phyloP scores from a whole-genome alignment of 2,329 filamentous ascomycete species.

The Aspergillus sp. region DNA sequence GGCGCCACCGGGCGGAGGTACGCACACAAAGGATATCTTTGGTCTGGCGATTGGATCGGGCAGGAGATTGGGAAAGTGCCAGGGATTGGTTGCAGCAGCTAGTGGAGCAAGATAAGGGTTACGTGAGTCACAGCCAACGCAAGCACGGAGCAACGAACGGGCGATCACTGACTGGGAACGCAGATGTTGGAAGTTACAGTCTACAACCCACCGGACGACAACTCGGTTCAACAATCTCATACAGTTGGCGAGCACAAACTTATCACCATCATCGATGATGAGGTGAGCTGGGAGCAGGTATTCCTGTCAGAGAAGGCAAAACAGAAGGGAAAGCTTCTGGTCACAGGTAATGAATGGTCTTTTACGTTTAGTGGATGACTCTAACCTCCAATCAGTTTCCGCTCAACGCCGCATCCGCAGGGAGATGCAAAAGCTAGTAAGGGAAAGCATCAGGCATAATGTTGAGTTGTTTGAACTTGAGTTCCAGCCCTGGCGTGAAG shows the following conservation, averaged over 20 bases:
- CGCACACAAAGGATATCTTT: constrained; percentile 32
- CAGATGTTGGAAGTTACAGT: constrained; percentile 15
- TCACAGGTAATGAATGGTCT: constrained; percentile 5
- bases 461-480: constrained; percentile 13
- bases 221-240: constrained; percentile 1
- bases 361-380: not conserved
- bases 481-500: constrained; percentile 12
- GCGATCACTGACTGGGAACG: not conserved
- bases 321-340: constrained; percentile 13
- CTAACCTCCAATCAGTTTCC: constrained; percentile 10
- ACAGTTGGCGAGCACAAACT: constrained; percentile 9
- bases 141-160: too few species aligned
- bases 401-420: constrained; percentile 6
- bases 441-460: not conserved
- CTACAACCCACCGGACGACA: not conserved
- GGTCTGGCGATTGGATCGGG: constrained; percentile 33
- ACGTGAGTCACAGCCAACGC: constrained; percentile 17
- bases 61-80: constrained; percentile 24
- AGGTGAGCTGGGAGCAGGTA: constrained; percentile 11
- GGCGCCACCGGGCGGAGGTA: constrained; percentile 28
- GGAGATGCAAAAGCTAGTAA: constrained; percentile 11
- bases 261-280: constrained; percentile 7
- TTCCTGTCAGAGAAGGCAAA: constrained; percentile 5
- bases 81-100: constrained; percentile 26
- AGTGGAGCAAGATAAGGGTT: constrained; percentile 26